Evolutionary conservation across 768 basidiomycete genomes (phyloP), one percentile per base, ranked within the genome.

Genomic region (Mycena kentingensis): DNA sequence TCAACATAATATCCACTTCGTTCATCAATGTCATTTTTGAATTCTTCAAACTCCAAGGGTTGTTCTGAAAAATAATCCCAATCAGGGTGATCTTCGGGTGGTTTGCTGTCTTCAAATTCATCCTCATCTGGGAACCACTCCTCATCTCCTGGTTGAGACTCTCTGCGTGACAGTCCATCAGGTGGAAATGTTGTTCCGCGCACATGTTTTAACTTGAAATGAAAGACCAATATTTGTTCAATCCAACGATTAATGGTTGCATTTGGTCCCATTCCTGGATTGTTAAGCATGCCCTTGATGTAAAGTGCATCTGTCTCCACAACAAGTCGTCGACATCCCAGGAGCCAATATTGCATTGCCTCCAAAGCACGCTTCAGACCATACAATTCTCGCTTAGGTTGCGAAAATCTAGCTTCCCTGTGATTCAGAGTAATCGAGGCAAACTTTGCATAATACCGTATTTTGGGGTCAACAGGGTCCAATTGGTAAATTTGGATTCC

Each of bases 341-440:
- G n/a, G n/a, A n/a, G n/a, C n/a, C n/a, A n/a, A n/a, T n/a, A n/a
- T n/a, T n/a, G n/a, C n/a, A n/a, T n/a, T n/a, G n/a, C n/a, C n/a
- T n/a, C n/a, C n/a, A 72, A 32, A 0, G 63, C 65, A 13, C 56
- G 52, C 21, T 59, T 71, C 0, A 77, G 39, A 0, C 76, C 70
- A 39, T 67, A 77, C 0, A 77, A 46, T 54, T 78, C 74, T 0
- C 67, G 26, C 38, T 79, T 78, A 0, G 72, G 64, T 37, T 76
- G 74, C 1, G 71, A 73, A 48, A 66, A 74, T 0, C 61, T 25
- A 2, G 61, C 46, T 57, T 75, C 70, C 2, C 67, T 19, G 0
- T 68, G 65, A 31, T 73, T 73, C 24, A 80, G n/a, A n/a, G n/a
- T n/a, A n/a, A n/a, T n/a, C n/a, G n/a, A n/a, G n/a, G n/a, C n/a